Evolutionary conservation across 75 land plant genomes (phyloP).

Genomic region (Sequoiadendron giganteum): DNA sequence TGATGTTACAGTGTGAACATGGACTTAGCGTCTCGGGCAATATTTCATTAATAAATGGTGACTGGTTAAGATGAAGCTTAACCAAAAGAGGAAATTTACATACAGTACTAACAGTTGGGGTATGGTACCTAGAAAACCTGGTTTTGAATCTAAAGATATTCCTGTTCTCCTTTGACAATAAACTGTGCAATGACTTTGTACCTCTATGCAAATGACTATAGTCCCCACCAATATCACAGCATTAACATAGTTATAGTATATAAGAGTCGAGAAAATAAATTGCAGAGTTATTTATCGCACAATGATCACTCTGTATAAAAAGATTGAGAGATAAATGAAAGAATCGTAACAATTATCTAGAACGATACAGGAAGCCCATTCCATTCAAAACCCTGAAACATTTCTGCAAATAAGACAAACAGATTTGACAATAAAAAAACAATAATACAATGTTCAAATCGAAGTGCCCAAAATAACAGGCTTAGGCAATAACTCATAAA

Average conservation of each 20-base stretch:
- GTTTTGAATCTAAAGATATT: background rate
- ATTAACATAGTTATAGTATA: background rate
- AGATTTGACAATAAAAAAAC: background rate
- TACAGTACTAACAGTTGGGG: no score
- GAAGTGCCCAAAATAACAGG: background rate
- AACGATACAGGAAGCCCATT: background rate
- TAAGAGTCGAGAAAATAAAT: background rate
- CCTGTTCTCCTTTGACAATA: background rate
- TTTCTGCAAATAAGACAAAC: background rate
- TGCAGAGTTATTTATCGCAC: background rate
- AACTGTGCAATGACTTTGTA: background rate
- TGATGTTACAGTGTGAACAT: no score
- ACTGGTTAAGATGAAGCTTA: no score
- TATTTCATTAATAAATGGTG: no score
- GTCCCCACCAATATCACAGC: background rate
- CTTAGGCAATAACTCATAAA: slow-evolving; percentile 29
- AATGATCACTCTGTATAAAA: background rate
- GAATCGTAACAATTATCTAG: background rate
- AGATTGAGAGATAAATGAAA: background rate
- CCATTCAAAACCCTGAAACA: background rate
- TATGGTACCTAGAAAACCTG: no score
- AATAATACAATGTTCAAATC: background rate
- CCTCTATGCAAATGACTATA: background rate
- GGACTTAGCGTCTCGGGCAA: no score
- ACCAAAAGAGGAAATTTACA: no score